Conservation (phyloP, 495 filamentous ascomycete species). For the Xylaria longipes region DNA sequence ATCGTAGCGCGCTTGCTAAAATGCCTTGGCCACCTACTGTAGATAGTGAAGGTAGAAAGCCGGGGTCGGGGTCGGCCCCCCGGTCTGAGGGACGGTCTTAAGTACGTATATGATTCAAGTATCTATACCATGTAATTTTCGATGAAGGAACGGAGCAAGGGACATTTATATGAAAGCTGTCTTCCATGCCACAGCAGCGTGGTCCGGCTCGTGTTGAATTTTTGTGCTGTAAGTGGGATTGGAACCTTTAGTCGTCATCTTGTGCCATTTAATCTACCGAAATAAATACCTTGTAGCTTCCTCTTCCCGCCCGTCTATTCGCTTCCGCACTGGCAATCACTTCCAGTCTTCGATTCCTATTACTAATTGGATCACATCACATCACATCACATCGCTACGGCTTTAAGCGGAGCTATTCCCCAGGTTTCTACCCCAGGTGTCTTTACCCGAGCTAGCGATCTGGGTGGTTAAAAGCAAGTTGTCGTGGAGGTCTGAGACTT, state of each 20-base stretch:
- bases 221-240: not conserved
- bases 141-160: not conserved
- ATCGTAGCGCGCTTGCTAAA: not conserved
- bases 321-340: not conserved
- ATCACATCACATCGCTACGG: not conserved
- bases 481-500: not conserved
- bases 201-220: not conserved
- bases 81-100: not conserved
- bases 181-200: not conserved
- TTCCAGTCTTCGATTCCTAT: not conserved
- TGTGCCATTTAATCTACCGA: not conserved
- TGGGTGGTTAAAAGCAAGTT: not conserved
- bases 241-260: not conserved
- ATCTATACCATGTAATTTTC: too few relatives aligned
- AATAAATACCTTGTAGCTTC: constrained; percentile 4
- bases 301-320: not conserved
- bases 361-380: not conserved
- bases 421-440: not conserved
- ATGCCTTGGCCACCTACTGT: not conserved
- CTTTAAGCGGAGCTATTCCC: constrained; percentile 4
- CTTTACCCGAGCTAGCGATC: not conserved
- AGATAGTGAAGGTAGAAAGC: not conserved
- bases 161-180: not conserved
- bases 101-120: too few relatives aligned
- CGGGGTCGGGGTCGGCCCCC: constrained; percentile 12